These are phyloP conservation scores for Fusarium miscanthi DNA, from an alignment of 2,329 filamentous ascomycete genomes.

Conservation along the genomic window DNA sequence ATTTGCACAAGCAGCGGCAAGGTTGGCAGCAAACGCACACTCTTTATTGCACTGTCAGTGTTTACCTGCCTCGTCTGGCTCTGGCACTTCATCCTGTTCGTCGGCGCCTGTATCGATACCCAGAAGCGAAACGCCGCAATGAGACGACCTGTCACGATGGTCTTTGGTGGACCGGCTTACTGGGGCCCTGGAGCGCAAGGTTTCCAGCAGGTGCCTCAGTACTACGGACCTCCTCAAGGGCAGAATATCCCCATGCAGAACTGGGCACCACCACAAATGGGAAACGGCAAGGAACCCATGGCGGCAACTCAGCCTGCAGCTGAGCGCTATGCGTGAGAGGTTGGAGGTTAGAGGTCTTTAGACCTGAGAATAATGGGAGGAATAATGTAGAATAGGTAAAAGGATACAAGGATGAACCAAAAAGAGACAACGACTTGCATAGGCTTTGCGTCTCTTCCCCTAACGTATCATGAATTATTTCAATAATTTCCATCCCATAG, in stretches of 20 bases:
- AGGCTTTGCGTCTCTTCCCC: background rate
- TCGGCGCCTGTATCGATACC: slow-evolving; percentile 55
- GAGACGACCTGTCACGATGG: slow-evolving; percentile 41
- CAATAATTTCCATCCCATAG: background rate
- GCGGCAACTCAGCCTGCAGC: slow-evolving; percentile 2
- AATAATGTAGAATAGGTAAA: background rate
- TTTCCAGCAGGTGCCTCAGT: slow-evolving; percentile 47
- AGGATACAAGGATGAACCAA: too few relatives aligned
- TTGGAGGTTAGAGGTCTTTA: too few relatives aligned
- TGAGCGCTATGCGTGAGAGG: slow-evolving; percentile 15
- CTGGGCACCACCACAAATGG: slow-evolving; percentile 8
- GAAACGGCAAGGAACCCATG: slow-evolving; percentile 22
- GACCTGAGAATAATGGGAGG: background rate
- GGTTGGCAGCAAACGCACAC: slow-evolving; percentile 1
- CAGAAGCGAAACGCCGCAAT: slow-evolving; percentile 45
- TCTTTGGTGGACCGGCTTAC: slow-evolving; percentile 43
- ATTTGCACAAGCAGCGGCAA: slow-evolving; percentile 6
- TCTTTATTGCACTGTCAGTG: slow-evolving; percentile 37
- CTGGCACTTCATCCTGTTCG: slow-evolving; percentile 54
- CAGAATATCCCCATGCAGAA: slow-evolving; percentile 40
- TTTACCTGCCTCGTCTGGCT: slow-evolving; percentile 44
- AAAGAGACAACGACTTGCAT: background rate
- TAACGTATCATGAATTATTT: background rate
- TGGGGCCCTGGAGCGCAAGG: slow-evolving; percentile 47
- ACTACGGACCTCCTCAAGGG: slow-evolving; percentile 25